Evolutionary conservation across 495 filamentous ascomycete genomes (phyloP).

Genomic region (Aspergillus steynii): DNA sequence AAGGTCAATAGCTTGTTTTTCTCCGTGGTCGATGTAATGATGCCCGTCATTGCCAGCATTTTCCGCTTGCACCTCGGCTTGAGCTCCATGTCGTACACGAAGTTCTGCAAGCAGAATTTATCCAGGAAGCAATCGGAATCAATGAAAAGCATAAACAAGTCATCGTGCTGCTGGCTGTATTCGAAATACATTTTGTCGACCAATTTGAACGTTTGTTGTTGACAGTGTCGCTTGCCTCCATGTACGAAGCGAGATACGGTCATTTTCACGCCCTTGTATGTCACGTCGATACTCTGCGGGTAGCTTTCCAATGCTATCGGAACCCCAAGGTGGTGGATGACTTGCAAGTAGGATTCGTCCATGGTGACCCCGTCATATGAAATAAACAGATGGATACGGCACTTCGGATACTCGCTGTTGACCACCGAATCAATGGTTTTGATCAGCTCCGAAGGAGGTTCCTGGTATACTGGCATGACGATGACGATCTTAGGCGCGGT

Average conservation of each 20-base stretch:
- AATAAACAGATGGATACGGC: constrained; percentile 93
- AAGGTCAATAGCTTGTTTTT: constrained; percentile 89
- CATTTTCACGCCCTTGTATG: constrained; percentile 77
- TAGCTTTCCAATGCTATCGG: constrained; percentile 74
- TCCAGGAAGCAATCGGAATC: constrained; percentile 98
- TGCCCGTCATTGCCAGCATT: constrained; percentile 98
- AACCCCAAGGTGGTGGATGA: constrained; percentile 85
- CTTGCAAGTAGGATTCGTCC: constrained; percentile 86
- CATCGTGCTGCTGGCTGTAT: constrained; percentile 85
- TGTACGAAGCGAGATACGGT: constrained; percentile 93
- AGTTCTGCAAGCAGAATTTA: constrained; percentile 90
- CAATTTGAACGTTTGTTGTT: constrained; percentile 91
- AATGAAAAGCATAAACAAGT: constrained; percentile 95
- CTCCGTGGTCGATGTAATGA: constrained; percentile 92
- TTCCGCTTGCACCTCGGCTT: constrained; percentile 90
- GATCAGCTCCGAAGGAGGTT: constrained; percentile 81
- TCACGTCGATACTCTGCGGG: constrained; percentile 88
- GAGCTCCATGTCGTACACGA: constrained; percentile 98
- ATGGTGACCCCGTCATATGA: constrained; percentile 92
- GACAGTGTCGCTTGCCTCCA: constrained; percentile 91
- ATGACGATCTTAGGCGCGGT: constrained; percentile 94
- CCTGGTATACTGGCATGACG: constrained; percentile 97
- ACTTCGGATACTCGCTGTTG: constrained; percentile 89
- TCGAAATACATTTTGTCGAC: constrained; percentile 92
- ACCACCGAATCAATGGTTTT: constrained; percentile 91